Evolutionary conservation across 2,329 filamentous ascomycete species (phyloP), one percentile per base, ranked within the genome.

Genomic region (Cryphonectria japonica): DNA sequence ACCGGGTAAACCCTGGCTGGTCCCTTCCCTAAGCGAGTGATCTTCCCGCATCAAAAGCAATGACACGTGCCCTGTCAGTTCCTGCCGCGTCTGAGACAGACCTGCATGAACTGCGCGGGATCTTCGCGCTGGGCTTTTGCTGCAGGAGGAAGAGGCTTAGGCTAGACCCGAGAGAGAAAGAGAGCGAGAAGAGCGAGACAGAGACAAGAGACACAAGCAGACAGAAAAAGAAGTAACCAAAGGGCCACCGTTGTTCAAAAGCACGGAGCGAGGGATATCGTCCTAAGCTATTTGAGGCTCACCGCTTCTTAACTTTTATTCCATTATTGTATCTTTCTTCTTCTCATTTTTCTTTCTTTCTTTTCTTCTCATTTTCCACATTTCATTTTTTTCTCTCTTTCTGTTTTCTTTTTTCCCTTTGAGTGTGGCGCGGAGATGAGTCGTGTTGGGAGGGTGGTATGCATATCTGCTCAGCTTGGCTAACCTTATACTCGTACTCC

Each of bases 51-150:
- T 34, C 39, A 65, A 34, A 65, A 43, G 41, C 63, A 34, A 50
- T 13, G 14, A 11, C 43, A 34, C 43, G 29, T 50, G 39, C 41
- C 39, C 5, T 65, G 63, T 65, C 63, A 65, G 41, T 43, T 43
- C n/a, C 63, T 65, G 63, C 41, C 46, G n/a, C 43, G 63, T 65
- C 43, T 65, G 41, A 65, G 41, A 65, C 63, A 65, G 43, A 34
- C 63, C 29, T 65, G 63, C 63, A 65, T 65, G 63, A 65, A 65
- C 63, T 52, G 41, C 41, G 63, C 63, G 63, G 63, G 63, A 65
- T 65, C 43, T 32, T 34, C 19, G 39, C 29, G 63, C 26, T 50
- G 63, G 32, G 29, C 41, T 50, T 50, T 50, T 14, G 37, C 29
- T 52, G 63, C 43, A 52, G 22, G 43, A 52, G 63, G 39, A 11